Base-by-base conservation (phyloP, 805 yeast species). In the Candida ovalis region DNA sequence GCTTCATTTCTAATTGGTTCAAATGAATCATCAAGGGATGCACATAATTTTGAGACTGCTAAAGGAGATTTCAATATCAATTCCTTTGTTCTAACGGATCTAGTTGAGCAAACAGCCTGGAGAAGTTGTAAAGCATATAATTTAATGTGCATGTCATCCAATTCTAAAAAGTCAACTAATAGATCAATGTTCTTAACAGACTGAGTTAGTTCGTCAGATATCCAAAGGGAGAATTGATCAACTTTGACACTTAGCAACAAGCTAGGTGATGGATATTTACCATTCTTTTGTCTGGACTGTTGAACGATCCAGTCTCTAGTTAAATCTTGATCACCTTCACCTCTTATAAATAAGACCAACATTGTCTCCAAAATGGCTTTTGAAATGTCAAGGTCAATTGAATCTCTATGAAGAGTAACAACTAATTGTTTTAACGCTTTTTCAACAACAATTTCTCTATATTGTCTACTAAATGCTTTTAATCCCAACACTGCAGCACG, bases 1-100 rank as follows among this genome's bases (percentile, higher is more conserved):
- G 94, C 81, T 66, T 94, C 96, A 63, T 92, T 91, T 58, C 98
- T 75, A 8, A 94, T 80, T 17, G 95, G 96, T 52, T 92, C 98
- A 53, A 87, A 77, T 47, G 74, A 55, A 62, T 84, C 87, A 49
- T 80, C 82, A 15, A 87, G 62, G 9, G 78, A 71, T 1, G 72
- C 60, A 6, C 91, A 95, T 15, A 94, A 67, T 1, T 84, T 76
- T 1, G 97, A 83, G 3, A 90, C 75, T 3, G 96, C 94, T 17
- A 88, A 75, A 0, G 96, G 96, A 0, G 86, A 76, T 30, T 78
- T 74, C 32, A 88, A 70, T 25, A 94, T 74, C 35, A 84, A 75
- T 50, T 86, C 94, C 60, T 88, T 87, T 4, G 95, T 78, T 55
- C 86, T 76, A 1, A 66, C 66, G 0, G 94, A 82, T 56, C 99